Evolutionary conservation across 2,329 filamentous ascomycete species (phyloP), one percentile per base, ranked within the genome.

Genomic region (Penicillium sp.): DNA sequence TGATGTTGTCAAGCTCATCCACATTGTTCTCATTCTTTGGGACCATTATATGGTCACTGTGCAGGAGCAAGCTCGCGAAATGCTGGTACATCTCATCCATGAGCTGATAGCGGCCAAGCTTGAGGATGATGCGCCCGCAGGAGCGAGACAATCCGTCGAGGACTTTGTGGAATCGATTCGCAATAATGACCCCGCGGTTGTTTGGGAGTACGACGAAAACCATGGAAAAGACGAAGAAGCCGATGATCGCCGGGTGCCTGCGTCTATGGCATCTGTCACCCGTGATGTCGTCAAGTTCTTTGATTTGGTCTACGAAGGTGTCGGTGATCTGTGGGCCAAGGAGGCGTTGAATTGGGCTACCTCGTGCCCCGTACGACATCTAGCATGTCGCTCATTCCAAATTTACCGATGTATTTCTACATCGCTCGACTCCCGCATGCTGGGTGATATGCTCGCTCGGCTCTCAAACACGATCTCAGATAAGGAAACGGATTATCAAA

Each of bases 391-490:
- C 25, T 99, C 95, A 0, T 97, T 99, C 71, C 95, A 99, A 66
- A 87, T 99, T 10, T 99, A 96, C 73, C 82, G 93, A 28, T 97
- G 92, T 65, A 91, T 97, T 46, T 81, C 95, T 25, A 95, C 89
- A 13, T 89, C 88, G 0, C 75, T 97, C 18, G 92, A 99, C 64
- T 90, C 95, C 59, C 79, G 84, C 49, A 99, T 97, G 92, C 80
- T 99, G 13, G 90, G 89, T 2, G 93, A 99, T 63, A 99, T 99
- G 90, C 82, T 99, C 18, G 91, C 88, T 11, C 81, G 95, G 39
- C 77, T 99, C 28, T 97, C 92, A 1, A 99, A 97, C 68, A 99
- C 93, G 0, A 93, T 99, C 61, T 91, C 95, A 0, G 92, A 97
- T 57, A 90, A 96, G 59, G 89, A 95, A 63, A 81, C 84, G 0